Conservation (phyloP, 805 yeast genomes). For the Martiniozyma abietophila region DNA sequence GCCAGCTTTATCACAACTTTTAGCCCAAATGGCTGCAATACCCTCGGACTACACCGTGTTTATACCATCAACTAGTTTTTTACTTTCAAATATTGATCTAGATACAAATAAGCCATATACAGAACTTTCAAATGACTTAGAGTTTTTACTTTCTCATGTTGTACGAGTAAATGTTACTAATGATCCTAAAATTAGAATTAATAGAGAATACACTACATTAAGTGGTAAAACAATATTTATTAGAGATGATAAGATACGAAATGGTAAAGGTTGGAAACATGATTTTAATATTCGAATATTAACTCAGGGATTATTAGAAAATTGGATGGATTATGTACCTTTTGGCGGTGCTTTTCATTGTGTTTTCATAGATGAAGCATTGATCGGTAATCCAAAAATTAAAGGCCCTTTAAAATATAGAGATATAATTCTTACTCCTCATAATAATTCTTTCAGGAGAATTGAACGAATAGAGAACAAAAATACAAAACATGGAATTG, state of each 20-base stretch:
- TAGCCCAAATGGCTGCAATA: constrained; percentile 31
- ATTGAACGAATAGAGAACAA: too few relatives aligned
- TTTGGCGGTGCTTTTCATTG: constrained; percentile 48
- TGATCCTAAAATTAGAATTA: constrained; percentile 11
- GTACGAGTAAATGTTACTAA: constrained; percentile 27
- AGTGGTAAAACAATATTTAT: constrained; percentile 48
- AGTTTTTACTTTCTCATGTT: constrained; percentile 57
- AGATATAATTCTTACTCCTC: too few relatives aligned
- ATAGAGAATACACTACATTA: constrained; percentile 33
- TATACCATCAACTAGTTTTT: constrained; percentile 50
- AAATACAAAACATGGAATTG: too few relatives aligned
- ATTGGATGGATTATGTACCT: constrained; percentile 53
- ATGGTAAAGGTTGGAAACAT: constrained; percentile 50
- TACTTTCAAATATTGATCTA: constrained; percentile 32
- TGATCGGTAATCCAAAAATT: constrained; percentile 37
- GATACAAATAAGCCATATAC: constrained; percentile 31
- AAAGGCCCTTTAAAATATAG: too few relatives aligned
- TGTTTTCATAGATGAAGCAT: constrained; percentile 47
- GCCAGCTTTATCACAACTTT: constrained; percentile 17
- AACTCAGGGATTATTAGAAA: constrained; percentile 37
- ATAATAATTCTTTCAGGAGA: too few relatives aligned
- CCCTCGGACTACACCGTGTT: constrained; percentile 49
- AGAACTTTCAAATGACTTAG: constrained; percentile 49
- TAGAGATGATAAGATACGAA: constrained; percentile 43
- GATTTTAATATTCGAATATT: constrained; percentile 36